These are phyloP conservation scores for Discostella pseudostelligera DNA, from an alignment of 108 stramenopile species.

Conservation along the genomic window DNA sequence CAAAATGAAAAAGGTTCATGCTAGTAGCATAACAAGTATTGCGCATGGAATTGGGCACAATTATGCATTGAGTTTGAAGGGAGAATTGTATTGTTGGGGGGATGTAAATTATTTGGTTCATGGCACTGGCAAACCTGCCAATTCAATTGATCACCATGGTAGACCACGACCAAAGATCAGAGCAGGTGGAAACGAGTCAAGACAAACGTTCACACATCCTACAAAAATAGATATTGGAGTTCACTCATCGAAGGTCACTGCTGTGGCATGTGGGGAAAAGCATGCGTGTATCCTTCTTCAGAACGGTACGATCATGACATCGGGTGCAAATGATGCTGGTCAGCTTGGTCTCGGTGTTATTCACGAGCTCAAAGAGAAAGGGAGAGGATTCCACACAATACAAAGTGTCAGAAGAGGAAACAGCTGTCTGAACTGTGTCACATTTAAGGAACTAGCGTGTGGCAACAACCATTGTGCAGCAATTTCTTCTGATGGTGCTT, in stretches of 20 bases:
- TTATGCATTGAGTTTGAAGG: not conserved
- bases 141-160: not conserved
- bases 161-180: not conserved
- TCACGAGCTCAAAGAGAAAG: not conserved
- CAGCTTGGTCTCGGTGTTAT: slow-evolving; percentile 12
- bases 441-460: slow-evolving; percentile 22
- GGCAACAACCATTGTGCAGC: slow-evolving; percentile 32
- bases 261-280: slow-evolving; percentile 24
- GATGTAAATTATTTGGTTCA: no score
- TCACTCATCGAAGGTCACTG: not conserved
- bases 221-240: slow-evolving; percentile 7
- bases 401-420: not conserved
- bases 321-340: slow-evolving; percentile 24
- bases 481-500: not conserved
- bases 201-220: slow-evolving; percentile 6
- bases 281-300: slow-evolving; percentile 15
- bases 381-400: not conserved
- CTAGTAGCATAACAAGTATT: not conserved
- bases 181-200: not conserved
- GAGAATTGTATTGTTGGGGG: slow-evolving; percentile 26
- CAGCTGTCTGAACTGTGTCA: not conserved
- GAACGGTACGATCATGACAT: slow-evolving; percentile 12
- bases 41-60: slow-evolving; percentile 18
- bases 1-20: slow-evolving; percentile 8
- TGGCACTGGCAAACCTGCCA: no score